Evolutionary conservation across 495 filamentous ascomycete species (phyloP), one percentile per base, ranked within the genome.

Genomic region (Hypoxylon lienhwacheense): DNA sequence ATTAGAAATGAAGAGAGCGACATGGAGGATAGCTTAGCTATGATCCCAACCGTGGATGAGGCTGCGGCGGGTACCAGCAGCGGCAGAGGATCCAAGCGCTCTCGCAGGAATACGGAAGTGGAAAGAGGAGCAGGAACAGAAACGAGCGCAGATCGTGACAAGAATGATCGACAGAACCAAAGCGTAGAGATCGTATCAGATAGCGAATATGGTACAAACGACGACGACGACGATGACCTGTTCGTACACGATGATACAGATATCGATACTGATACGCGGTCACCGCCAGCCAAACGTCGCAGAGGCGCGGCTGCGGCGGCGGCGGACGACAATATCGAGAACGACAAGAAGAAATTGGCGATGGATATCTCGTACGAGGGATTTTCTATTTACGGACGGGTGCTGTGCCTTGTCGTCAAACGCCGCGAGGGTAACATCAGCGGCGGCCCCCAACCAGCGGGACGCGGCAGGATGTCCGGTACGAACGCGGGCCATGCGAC

Each of bases 331-430:
- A 70, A 62, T n/a, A 65, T 57, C 21, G 46, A 43, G n/a, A 65
- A 39, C 41, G 50, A 96, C 63, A 89, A 90, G 70, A 97, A 97
- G 76, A 96, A 96, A 70, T 68, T 95, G 56, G 79, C 77, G 2
- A 78, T 96, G 68, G 81, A 83, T 45, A 96, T 90, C 19, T 84
- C 85, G 16, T 97, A 97, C 68, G 91, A 97, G 60, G 92, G 93
- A 24, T 98, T 96, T 70, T 85, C 84, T 62, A 97, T 98, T 68
- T 91, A 93, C 71, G 89, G 92, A 5, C 86, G 89, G 52, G 88
- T 95, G 22, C 75, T 98, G 28, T 97, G 91, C 67, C 73, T 98
- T 28, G 84, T 97, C 10, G 86, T 98, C 54, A 92, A 95, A 69
- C 65, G 70, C 41, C 73, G 71, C 42, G 64, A 77, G 55, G 55